A percentile compares a stretch with the other conserved stretches of the same genome.
Evolutionary conservation across 306 rosid genomes (phyloP).

Genomic region (Oxytropis ochrocephala): DNA sequence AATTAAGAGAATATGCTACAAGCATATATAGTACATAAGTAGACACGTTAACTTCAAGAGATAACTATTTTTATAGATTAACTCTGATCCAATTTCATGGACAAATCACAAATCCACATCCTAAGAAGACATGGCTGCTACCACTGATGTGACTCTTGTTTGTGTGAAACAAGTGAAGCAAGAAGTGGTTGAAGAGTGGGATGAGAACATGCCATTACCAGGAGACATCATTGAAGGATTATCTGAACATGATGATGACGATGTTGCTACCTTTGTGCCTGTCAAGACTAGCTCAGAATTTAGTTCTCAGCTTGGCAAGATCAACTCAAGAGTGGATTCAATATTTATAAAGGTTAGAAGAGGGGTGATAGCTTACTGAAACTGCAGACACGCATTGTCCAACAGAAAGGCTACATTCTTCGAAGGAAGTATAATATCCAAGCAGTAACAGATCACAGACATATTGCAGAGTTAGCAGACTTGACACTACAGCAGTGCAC

Average conservation of each 20-base stretch:
- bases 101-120: not conserved
- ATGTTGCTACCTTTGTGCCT: slow-evolving; percentile 32
- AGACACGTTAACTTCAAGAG: not conserved
- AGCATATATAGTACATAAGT: not conserved
- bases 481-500: slow-evolving; percentile 50
- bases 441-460: slow-evolving; percentile 55
- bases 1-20: not conserved
- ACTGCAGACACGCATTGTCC: slow-evolving; percentile 43
- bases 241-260: slow-evolving; percentile 24
- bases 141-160: slow-evolving; percentile 27
- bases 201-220: slow-evolving; percentile 66
- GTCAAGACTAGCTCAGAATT: slow-evolving; percentile 53
- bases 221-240: slow-evolving; percentile 69
- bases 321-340: slow-evolving; percentile 28
- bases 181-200: slow-evolving; percentile 58
- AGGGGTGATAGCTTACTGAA: slow-evolving; percentile 44
- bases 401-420: slow-evolving; percentile 38
- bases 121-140: slow-evolving; percentile 22
- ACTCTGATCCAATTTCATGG: not conserved
- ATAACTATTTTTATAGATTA: not conserved
- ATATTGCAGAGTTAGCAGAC: slow-evolving; percentile 52
- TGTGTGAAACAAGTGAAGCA: slow-evolving; percentile 70
- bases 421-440: slow-evolving; percentile 43
- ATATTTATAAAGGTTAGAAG: slow-evolving; percentile 62
- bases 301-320: slow-evolving; percentile 46